A percentile compares a stretch with the other conserved stretches of the same genome.
These are phyloP conservation scores for Narthecium ossifragum DNA, from an alignment of 106 monocot genomes.

Conservation along the genomic window DNA sequence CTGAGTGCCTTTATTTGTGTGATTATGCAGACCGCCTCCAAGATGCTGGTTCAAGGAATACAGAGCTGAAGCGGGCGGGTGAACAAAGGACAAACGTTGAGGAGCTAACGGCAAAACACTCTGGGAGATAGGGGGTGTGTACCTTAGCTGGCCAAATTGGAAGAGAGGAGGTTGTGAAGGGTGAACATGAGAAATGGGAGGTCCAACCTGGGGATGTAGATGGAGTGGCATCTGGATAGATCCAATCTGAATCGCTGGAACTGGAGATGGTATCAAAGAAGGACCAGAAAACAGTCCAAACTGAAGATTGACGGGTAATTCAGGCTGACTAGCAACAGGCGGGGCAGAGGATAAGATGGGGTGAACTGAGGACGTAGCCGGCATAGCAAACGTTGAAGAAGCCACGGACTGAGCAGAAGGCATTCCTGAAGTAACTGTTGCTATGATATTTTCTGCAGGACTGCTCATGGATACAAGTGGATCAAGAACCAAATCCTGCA, in stretches of 20 bases:
- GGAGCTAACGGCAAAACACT: slow-evolving; percentile 44
- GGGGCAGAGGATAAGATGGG: slow-evolving; percentile 27
- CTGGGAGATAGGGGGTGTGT: slow-evolving; percentile 48
- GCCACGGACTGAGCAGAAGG: slow-evolving; percentile 10
- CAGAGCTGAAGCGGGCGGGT: slow-evolving; percentile 30
- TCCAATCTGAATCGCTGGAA: slow-evolving; percentile 97
- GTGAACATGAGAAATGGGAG: slow-evolving; percentile 50
- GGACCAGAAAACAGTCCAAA: slow-evolving; percentile 96
- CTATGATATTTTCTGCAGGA: slow-evolving; percentile 3
- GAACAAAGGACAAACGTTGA: slow-evolving; percentile 43
- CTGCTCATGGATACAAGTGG: slow-evolving; percentile 9
- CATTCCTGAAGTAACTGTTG: slow-evolving; percentile 10
- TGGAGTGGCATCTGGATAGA: slow-evolving; percentile 97
- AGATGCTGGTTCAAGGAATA: slow-evolving; percentile 35
- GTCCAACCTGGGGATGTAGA: slow-evolving; percentile 54
- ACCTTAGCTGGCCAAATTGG: slow-evolving; percentile 76
- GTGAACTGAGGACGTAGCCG: slow-evolving; percentile 11
- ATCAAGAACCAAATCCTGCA: slow-evolving; percentile 45
- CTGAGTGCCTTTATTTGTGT: slow-evolving; percentile 17
- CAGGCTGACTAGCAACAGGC: slow-evolving; percentile 30
- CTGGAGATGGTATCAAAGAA: slow-evolving; percentile 82
- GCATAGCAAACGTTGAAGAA: slow-evolving; percentile 13
- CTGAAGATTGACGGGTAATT: slow-evolving; percentile 60
- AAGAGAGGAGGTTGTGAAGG: slow-evolving; percentile 54
- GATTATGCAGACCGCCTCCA: slow-evolving; percentile 22